Evolutionary conservation across 805 yeast species (phyloP), one percentile per base, ranked within the genome.

Genomic region (Myxozyma monticola): DNA sequence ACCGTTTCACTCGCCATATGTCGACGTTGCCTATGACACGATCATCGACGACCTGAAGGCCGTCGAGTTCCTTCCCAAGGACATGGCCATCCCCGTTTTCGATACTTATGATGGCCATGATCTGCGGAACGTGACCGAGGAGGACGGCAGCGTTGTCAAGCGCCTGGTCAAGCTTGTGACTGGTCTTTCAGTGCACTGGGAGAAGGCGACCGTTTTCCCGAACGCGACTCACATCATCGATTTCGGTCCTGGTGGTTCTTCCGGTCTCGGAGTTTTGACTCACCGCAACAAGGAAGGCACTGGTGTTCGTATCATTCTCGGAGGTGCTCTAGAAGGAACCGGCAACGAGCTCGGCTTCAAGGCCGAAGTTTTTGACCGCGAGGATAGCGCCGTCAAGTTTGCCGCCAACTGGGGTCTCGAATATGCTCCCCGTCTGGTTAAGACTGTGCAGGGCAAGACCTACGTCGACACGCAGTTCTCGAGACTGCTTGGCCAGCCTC

Each of bases 251-350:
- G 99, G 99, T 72, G 98, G 98, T 62, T 83, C 88, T 33, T 87
- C 97, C 38, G 99, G 99, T 64, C 77, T 93, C 60, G 99, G 99
- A 73, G 86, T 86, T 56, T 78, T 93, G 62, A 93, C 99, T 50
- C 96, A 89, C 73, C 85, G 96, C 73, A 93, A 91, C 77, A 93
- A 91, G 72, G 99, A 93, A 64, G 99, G 99, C 71, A 88, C 97
- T 45, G 99, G 99, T 71, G 85, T 86, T 42, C 85, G 99, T 71
- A 76, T 91, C 59, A 88, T 93, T 62, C 79, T 95, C 61, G 98
- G 95, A 45, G 98, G 98, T 69, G 83, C 93, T 56, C 74, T 93
- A 53, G 96, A 87, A 60, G 74, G 73, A 47, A 72, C 78, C 39
- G 71, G 75, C 37, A 91, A 88, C 49, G 98, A 91, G 67, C 85